These are phyloP conservation scores for Neofusicoccum kwambonambiense DNA, from an alignment of 2,329 filamentous ascomycete species.

Conservation along the genomic window DNA sequence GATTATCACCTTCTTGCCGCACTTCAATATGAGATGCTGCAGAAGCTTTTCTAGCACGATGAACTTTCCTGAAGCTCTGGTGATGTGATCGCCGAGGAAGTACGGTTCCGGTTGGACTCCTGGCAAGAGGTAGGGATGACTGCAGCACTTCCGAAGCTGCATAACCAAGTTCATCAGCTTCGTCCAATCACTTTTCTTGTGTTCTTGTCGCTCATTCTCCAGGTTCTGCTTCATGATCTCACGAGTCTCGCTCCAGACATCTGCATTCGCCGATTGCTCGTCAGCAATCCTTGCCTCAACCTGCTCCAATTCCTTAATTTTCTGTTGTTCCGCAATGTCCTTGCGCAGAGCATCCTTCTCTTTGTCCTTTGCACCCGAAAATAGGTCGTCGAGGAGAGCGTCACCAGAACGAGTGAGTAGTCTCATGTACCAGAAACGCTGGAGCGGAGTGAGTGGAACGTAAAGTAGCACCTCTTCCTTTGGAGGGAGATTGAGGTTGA, in stretches of 20 bases:
- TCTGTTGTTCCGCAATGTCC: conserved; percentile 37
- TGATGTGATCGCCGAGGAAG: conserved; percentile 47
- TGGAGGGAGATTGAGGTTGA: conserved; percentile 55
- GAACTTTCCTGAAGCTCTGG: conserved; percentile 56
- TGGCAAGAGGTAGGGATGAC: conserved; percentile 54
- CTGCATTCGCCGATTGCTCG: conserved; percentile 13
- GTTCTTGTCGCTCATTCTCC: conserved; percentile 27
- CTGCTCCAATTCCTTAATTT: conserved; percentile 35
- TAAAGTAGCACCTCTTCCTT: conserved; percentile 59
- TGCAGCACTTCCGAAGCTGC: conserved; percentile 57
- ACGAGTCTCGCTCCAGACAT: conserved; percentile 69
- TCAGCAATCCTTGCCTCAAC: conserved; percentile 19
- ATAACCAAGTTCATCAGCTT: conserved; percentile 56
- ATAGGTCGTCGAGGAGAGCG: conserved; percentile 53
- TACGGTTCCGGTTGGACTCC: conserved; percentile 48
- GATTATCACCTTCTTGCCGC: conserved; percentile 56
- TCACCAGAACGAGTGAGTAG: conserved; percentile 56
- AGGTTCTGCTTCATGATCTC: conserved; percentile 94
- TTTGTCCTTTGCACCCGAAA: conserved; percentile 48
- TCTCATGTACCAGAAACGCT: conserved; percentile 58
- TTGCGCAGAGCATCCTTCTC: conserved; percentile 39
- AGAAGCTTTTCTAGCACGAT: conserved; percentile 55
- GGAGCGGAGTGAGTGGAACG: conserved; percentile 58
- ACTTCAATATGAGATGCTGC: conserved; percentile 48
- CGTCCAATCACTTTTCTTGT: conserved; percentile 43